These are phyloP conservation scores for Penium margaritaceum DNA, from an alignment of 139 green algal species.

Conservation along the genomic window DNA sequence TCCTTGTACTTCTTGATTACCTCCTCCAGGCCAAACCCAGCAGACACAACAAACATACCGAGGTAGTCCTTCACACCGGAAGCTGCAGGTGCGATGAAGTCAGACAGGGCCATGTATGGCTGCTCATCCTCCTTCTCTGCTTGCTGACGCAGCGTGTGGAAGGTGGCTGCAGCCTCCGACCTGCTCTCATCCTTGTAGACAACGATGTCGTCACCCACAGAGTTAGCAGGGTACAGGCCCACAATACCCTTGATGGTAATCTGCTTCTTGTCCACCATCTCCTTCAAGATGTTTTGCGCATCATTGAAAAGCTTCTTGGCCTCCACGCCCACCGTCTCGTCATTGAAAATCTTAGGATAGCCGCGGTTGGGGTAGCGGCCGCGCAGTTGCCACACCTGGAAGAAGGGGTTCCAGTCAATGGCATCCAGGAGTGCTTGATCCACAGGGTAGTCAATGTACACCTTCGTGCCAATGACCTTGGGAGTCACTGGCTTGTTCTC, in stretches of 20 bases:
- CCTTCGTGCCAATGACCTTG: constrained; percentile 66
- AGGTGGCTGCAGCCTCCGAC: constrained; percentile 33
- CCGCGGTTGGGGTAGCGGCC: constrained; percentile 95
- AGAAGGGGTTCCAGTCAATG: constrained; percentile 99
- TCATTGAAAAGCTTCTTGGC: constrained; percentile 95
- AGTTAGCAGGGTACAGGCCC: constrained; percentile 83
- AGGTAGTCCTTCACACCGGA: constrained; percentile 84
- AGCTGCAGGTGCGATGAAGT: constrained; percentile 87
- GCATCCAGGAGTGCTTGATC: constrained; percentile 78
- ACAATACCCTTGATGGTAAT: constrained; percentile 75
- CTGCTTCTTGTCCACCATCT: constrained; percentile 79
- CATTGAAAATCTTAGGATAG: constrained; percentile 99
- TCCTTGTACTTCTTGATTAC: constrained; percentile 70
- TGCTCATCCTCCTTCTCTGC: constrained; percentile 76
- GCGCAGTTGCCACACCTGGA: constrained; percentile 97
- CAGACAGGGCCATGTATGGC: constrained; percentile 81
- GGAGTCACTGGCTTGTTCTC: constrained; percentile 72
- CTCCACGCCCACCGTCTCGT: constrained; percentile 86
- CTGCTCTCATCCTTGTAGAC: constrained; percentile 63
- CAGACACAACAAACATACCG: constrained; percentile 77
- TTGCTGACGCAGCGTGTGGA: constrained; percentile 61
- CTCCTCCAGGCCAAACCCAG: constrained; percentile 80
- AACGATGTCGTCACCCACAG: constrained; percentile 89
- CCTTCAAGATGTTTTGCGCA: constrained; percentile 60
- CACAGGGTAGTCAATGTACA: constrained; percentile 70